A percentile compares a stretch with the other conserved stretches of the same genome.
Conservation (phyloP, 2,329 filamentous ascomycete genomes). For the Fusarium coffeatum region DNA sequence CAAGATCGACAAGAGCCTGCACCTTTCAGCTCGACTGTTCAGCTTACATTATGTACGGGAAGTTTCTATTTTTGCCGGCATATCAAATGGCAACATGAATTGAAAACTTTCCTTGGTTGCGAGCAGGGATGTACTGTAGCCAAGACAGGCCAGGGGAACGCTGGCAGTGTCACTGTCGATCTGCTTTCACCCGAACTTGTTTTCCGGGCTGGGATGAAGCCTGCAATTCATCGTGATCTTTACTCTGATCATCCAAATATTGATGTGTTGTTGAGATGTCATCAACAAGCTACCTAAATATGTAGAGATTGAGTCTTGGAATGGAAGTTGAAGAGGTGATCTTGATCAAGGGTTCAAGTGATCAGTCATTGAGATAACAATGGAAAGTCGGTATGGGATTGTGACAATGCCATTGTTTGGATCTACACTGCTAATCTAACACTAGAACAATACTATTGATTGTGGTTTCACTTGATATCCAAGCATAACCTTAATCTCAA, state of each 20-base stretch:
- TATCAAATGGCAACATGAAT: too few relatives aligned
- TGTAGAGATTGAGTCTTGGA: background rate
- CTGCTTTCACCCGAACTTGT: background rate
- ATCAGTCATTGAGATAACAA: background rate
- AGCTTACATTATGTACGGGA: background rate
- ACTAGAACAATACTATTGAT: background rate
- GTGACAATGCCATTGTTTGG: background rate
- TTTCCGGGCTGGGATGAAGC: background rate
- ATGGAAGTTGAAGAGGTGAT: background rate
- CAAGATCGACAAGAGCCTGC: background rate
- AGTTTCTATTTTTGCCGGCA: background rate
- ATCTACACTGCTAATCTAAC: background rate
- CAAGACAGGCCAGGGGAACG: slow-evolving; percentile 6
- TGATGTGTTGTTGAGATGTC: background rate
- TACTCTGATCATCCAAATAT: background rate
- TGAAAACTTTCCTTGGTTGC: background rate
- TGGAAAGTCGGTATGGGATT: background rate
- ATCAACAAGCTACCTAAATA: background rate
- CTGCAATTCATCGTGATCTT: background rate
- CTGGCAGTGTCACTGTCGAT: slow-evolving; percentile 1
- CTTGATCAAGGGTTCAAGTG: background rate
- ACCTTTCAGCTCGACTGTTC: background rate
- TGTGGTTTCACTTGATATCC: background rate
- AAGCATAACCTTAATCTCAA: background rate
- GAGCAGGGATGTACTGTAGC: slow-evolving; percentile 11